Conservation (phyloP, 2,329 filamentous ascomycete genomes). For the Colletotrichum sp. region DNA sequence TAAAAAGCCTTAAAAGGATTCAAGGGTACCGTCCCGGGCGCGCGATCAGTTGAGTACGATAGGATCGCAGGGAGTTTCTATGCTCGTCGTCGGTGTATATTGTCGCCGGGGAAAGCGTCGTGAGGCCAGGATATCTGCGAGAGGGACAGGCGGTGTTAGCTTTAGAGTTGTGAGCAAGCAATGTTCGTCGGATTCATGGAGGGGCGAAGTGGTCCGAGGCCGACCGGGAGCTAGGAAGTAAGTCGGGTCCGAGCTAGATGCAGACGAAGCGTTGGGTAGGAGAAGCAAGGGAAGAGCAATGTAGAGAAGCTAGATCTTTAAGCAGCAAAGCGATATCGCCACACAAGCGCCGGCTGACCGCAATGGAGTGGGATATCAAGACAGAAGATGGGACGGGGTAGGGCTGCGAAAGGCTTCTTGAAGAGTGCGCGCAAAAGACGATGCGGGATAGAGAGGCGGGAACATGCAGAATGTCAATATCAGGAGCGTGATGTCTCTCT, state of each 20-base stretch:
- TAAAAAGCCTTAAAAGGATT: slow-evolving; percentile 48
- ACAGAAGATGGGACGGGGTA: background rate
- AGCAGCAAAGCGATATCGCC: background rate
- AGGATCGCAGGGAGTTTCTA: background rate
- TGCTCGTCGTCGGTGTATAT: background rate
- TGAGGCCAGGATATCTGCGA: background rate
- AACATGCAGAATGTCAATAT: background rate
- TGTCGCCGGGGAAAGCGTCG: background rate
- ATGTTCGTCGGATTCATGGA: slow-evolving; percentile 2
- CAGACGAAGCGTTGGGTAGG: background rate
- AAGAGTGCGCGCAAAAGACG: background rate
- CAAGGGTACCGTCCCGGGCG: slow-evolving; percentile 7
- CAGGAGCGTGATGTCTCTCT: background rate
- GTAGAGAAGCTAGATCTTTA: background rate
- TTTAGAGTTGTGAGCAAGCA: background rate
- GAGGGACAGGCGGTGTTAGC: background rate
- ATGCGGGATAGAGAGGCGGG: background rate
- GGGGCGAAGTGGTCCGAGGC: slow-evolving; percentile 15
- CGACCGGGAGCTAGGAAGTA: slow-evolving; percentile 1
- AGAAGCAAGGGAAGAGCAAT: background rate
- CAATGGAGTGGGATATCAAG: background rate
- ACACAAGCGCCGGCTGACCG: background rate
- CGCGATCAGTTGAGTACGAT: background rate
- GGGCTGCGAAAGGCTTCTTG: background rate
- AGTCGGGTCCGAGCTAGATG: background rate